Evolutionary conservation across 331 rosid species (phyloP).

Genomic region (Ulmus americana): DNA sequence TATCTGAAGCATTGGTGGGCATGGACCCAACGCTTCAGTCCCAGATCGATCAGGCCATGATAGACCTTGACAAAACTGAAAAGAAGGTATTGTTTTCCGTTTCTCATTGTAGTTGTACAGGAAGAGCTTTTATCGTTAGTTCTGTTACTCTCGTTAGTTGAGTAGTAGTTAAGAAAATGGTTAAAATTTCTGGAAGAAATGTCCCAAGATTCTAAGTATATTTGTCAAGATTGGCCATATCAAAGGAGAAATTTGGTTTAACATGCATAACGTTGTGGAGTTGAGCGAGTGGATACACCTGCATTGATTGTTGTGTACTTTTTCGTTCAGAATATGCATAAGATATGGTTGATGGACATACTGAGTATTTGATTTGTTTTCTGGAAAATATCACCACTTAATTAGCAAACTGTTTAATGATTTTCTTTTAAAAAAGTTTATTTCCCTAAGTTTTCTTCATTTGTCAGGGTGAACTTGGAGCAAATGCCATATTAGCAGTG

Average conservation of each 20-base stretch:
- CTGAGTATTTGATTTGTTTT: neutral
- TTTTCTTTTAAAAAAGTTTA: constrained; percentile 1
- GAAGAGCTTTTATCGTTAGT: constrained; percentile 1
- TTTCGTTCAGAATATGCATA: no score
- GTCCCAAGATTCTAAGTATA: neutral
- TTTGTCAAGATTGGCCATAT: no score
- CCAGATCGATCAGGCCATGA: constrained; percentile 93
- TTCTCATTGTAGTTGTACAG: constrained; percentile 1
- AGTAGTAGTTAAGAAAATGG: neutral
- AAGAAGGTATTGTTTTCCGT: constrained; percentile 55
- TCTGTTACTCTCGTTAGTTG: neutral
- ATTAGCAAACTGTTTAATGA: neutral
- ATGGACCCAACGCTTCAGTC: constrained; percentile 89
- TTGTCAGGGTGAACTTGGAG: constrained; percentile 80
- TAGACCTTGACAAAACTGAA: constrained; percentile 82
- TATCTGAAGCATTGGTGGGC: constrained; percentile 80
- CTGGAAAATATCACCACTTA: neutral
- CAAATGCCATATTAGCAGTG: constrained; percentile 84
- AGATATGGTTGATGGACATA: neutral
- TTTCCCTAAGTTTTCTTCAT: constrained; percentile 12
- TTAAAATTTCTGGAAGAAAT: neutral
- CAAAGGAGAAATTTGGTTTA: no score
- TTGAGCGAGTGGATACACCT: no score
- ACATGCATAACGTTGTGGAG: no score
- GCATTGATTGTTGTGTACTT: no score